Base-by-base conservation (phyloP, 768 basidiomycete genomes). In the Trametopsis cervina region DNA sequence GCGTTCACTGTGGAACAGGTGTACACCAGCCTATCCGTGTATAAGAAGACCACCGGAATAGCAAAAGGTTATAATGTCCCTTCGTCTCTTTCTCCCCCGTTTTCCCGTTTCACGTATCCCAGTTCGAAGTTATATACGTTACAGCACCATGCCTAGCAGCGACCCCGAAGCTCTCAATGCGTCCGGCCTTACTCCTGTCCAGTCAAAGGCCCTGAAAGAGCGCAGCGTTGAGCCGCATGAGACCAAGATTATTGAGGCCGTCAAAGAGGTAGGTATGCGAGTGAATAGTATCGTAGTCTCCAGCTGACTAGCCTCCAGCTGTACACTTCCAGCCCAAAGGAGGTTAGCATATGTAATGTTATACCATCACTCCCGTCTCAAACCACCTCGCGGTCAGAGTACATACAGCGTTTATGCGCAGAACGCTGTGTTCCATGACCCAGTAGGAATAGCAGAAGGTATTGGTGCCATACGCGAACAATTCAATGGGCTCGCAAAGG, bases 401-500 rank as follows among this genome's bases (percentile, higher is more conserved):
- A 67, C 74, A 3, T 75, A 75, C 50, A 58, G 62, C 46, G 64
- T 74, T 7, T 75, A 75, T 43, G 53, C 69, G 10, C 51, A 58
- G 15, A 60, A 74, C 26, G 71, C 71, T 0, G 57, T 69, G 44
- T 75, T 76, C 52, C 69, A 72, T 46, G 72, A 75, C 52, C 72
- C 71, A 11, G 55, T 75, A 39, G 73, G 74, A 29, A 70, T 73
- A 38, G 68, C 73, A 9, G 57, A 66, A 22, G 74, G 71, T 3
- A 38, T 62, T 11, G 60, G 62, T 24, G 64, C 73, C 9, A 69
- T 75, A 35, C 66, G 66, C 17, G 62, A 69, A 0, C 73, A 73
- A 45, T 75, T 75, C 57, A 59, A 73, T 35, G 74, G 61, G 9
- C 59, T 75, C 5, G 64, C 65, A 20, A 74, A 75, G 64, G 73